These are phyloP conservation scores for Cryptosporidium sp. DNA, from an alignment of 169 alveolate genomes.

Conservation along the genomic window DNA sequence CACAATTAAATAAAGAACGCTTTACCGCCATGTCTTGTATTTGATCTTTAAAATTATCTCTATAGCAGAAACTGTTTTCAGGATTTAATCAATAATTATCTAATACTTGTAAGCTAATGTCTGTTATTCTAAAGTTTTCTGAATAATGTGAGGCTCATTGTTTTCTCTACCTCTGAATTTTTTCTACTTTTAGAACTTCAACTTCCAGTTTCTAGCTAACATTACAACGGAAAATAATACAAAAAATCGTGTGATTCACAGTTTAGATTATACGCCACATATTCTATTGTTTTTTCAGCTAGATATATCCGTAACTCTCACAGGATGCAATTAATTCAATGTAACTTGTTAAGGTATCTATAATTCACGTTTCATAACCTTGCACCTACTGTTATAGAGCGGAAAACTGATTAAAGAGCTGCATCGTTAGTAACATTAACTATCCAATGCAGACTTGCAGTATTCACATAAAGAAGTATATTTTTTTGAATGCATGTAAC, in stretches of 20 bases:
- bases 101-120: not conserved
- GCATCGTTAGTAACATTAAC: not conserved
- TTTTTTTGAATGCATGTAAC: not conserved
- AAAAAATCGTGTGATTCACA: no score
- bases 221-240: not conserved
- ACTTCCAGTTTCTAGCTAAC: not conserved
- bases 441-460: not conserved
- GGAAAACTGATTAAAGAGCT: no score
- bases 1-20: constrained; percentile 4
- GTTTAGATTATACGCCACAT: no score
- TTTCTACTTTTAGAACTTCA: no score
- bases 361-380: not conserved
- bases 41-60: constrained; percentile 34
- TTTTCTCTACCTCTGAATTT: not conserved
- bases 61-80: not conserved
- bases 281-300: not conserved
- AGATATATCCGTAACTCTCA: no score
- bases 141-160: no score
- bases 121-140: no score
- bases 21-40: constrained; percentile 71
- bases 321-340: not conserved
- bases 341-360: no score
- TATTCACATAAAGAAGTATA: not conserved
- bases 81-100: not conserved
- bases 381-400: not conserved